A percentile compares a stretch with the other conserved stretches of the same genome.
Evolutionary conservation across 257 asterid genomes (phyloP).

Genomic region (Fraxinus americana): DNA sequence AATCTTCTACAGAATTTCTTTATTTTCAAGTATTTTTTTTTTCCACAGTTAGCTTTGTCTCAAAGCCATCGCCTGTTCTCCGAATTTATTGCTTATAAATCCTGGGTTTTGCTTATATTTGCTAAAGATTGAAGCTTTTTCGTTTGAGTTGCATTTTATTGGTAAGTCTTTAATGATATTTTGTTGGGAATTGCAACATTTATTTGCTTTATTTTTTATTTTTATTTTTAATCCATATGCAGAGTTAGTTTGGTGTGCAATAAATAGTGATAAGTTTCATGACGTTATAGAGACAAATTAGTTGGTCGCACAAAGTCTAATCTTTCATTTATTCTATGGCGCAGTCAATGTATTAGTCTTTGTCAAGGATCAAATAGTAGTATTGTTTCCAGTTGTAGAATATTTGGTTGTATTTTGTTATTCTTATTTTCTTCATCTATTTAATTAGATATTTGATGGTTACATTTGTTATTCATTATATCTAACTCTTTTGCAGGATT

Average conservation of each 20-base stretch:
- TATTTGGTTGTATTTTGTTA: not conserved
- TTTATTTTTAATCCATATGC: not conserved
- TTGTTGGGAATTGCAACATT: constrained; percentile 1
- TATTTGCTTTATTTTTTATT: not conserved
- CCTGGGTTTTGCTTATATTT: constrained; percentile 25
- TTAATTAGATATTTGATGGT: not conserved
- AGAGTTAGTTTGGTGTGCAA: constrained; percentile 30
- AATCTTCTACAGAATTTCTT: constrained; percentile 22
- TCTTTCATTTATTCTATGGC: too few species aligned
- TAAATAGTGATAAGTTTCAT: constrained; percentile 15
- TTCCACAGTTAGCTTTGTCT: constrained; percentile 41
- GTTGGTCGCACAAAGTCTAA: not conserved
- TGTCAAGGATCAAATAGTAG: not conserved
- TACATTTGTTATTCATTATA: constrained; percentile 10
- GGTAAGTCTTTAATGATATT: constrained; percentile 1
- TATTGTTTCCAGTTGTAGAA: constrained; percentile 25
- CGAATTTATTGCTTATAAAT: constrained; percentile 16
- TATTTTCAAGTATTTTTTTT: not conserved
- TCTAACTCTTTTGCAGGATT: constrained; percentile 30
- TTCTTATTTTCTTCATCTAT: not conserved
- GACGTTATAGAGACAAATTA: constrained; percentile 15
- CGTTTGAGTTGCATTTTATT: constrained; percentile 5
- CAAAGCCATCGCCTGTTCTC: constrained; percentile 46
- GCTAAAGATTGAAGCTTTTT: constrained; percentile 21
- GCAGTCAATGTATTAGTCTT: not conserved